Evolutionary conservation across 148 eudicot species (phyloP), one percentile per base, ranked within the genome.

Genomic region (Drosera capensis): DNA sequence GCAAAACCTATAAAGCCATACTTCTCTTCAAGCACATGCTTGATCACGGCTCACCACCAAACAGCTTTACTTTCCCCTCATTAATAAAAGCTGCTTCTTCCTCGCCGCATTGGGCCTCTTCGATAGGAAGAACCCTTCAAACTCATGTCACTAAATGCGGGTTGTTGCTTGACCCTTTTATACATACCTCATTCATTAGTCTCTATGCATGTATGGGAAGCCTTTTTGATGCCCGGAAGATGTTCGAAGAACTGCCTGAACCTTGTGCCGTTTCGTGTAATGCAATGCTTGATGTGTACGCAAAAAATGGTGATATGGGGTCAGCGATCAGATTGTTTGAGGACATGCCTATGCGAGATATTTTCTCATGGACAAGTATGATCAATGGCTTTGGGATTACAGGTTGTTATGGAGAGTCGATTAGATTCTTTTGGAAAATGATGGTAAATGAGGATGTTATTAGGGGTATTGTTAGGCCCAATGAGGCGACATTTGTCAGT

Each of bases 301-400:
- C 54, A 20, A 67, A 55, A 43, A 51, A 52, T 62, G 72, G 81
- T 52, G 63, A 71, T 12, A 63, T 81, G 63, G 71, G 40, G 14
- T 58, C 57, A 1, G 73, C 69, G 35, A 9, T 68, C 31, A 40
- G 38, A n/a, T n/a, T 66, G n/a, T 77, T 77, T 62, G 56, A 55
- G 8, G 12, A 25, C 24, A 80, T 77, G 75, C 41, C 42, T 5
- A 24, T 26, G 36, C 67, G 60, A 20, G 76, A 80, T 59, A 76
- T 77, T 40, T 67, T 58, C 60, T 65, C 78, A 0, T 77, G 92
- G 90, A 80, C 83, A 13, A 73, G 73, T 62, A 25, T 71, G 48
- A 64, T 74, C 40, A 66, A 62, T 58, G 80, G 80, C 49, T 71
- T 58, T 40, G 65, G 56, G 11, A 56, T 35, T 14, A 71, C 55